phyloP scores from a whole-genome alignment of 495 filamentous ascomycete species.

The Cercophora samala region DNA sequence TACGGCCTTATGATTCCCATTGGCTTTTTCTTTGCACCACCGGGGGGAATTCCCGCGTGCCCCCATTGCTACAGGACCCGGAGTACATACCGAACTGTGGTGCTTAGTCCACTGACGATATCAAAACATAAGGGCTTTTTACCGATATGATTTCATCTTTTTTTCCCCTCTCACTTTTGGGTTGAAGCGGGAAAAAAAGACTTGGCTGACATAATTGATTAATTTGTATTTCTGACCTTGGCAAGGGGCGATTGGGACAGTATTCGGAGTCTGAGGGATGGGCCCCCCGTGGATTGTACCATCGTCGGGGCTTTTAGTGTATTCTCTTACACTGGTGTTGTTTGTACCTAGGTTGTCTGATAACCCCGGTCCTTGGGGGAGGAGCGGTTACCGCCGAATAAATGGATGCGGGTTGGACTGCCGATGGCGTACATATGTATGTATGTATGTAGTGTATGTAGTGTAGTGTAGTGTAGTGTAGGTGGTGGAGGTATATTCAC shows the following conservation, averaged over 20 bases:
- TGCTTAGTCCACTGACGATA: neutral
- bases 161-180: neutral
- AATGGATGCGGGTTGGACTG: neutral
- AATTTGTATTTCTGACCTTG: no score
- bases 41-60: no score
- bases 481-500: neutral
- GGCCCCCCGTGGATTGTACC: neutral
- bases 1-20: neutral
- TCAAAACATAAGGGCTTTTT: neutral
- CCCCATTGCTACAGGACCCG: neutral
- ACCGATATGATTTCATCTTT: neutral
- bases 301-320: neutral
- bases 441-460: no score
- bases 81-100: neutral
- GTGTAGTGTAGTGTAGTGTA: no score
- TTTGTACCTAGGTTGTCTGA: no score
- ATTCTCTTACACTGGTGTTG: no score
- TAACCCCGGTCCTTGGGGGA: neutral
- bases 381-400: no score
- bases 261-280: neutral
- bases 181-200: neutral
- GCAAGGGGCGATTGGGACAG: neutral
- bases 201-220: neutral
- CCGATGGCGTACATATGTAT: neutral
- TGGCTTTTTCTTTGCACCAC: neutral